A percentile compares a stretch with the other conserved stretches of the same genome.
Conservation (phyloP, 2,329 filamentous ascomycete genomes). For the Fusarium musae region DNA sequence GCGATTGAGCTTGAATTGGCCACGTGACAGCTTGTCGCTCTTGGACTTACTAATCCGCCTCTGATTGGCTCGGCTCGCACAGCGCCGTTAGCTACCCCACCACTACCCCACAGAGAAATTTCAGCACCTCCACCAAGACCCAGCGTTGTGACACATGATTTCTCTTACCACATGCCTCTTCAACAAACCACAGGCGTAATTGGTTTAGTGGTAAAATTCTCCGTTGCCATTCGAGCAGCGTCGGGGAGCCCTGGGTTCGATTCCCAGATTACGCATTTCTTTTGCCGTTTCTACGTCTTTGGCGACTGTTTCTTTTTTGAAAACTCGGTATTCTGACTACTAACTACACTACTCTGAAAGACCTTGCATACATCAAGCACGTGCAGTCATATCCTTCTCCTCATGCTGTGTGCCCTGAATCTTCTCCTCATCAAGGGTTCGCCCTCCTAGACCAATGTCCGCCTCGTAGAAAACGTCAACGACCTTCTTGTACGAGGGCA, state of each 20-base stretch:
- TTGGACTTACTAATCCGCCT: too few species aligned
- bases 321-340: neutral
- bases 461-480: conserved; percentile 67
- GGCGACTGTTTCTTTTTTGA: neutral
- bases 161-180: neutral
- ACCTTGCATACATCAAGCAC: neutral
- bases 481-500: conserved; percentile 69
- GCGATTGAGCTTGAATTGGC: too few species aligned
- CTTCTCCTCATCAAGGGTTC: conserved; percentile 46
- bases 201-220: conserved; percentile 36
- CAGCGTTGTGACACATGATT: neutral
- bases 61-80: neutral
- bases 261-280: conserved; percentile 28
- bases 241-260: conserved; percentile 32
- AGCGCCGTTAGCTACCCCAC: neutral
- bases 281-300: neutral
- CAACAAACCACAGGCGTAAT: conserved; percentile 24
- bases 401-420: conserved; percentile 14
- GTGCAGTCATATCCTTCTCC: conserved; percentile 25
- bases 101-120: neutral
- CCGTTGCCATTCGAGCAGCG: conserved; percentile 22
- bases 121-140: neutral
- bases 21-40: neutral
- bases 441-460: conserved; percentile 54
- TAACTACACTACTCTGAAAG: too few species aligned